Conservation (phyloP, 1,284 basidiomycete species). For the Ganoderma boninense region DNA sequence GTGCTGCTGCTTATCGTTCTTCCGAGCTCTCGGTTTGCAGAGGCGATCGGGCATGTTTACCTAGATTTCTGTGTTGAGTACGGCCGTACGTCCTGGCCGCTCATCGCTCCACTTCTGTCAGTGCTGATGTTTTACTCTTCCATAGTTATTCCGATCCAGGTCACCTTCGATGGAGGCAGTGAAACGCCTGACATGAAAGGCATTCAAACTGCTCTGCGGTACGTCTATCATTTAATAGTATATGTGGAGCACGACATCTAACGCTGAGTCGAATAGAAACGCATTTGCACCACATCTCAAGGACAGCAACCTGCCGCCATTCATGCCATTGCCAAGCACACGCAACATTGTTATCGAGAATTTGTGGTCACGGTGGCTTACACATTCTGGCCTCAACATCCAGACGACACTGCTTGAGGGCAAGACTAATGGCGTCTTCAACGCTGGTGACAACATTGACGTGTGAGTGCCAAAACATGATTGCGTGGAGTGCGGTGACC, state of each 20-base stretch:
- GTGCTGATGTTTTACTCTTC: not conserved
- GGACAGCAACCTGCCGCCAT: not conserved
- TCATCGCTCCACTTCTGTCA: too few relatives aligned
- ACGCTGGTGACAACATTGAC: too few relatives aligned
- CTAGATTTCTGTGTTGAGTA: not conserved
- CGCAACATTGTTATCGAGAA: not conserved
- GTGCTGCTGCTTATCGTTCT: not conserved
- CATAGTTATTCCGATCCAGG: not conserved
- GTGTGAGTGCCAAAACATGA: too few relatives aligned
- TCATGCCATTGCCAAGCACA: not conserved
- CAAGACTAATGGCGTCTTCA: too few relatives aligned
- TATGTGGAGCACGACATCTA: too few relatives aligned
- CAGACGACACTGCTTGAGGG: too few relatives aligned
- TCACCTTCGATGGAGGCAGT: not conserved
- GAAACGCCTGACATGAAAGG: too few relatives aligned
- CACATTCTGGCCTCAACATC: too few relatives aligned
- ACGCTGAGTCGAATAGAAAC: not conserved
- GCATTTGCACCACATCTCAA: not conserved
- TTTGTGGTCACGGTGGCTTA: not conserved
- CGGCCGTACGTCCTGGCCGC: not conserved
- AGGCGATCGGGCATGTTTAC: not conserved
- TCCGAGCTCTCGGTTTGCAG: not conserved
- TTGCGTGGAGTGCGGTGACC: too few relatives aligned
- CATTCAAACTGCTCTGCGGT: too few relatives aligned
- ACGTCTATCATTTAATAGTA: too few relatives aligned